Evolutionary conservation across 192 early-diverging fungal genomes (phyloP), one percentile per base, ranked within the genome.

Genomic region (Umbelopsis isabellina): DNA sequence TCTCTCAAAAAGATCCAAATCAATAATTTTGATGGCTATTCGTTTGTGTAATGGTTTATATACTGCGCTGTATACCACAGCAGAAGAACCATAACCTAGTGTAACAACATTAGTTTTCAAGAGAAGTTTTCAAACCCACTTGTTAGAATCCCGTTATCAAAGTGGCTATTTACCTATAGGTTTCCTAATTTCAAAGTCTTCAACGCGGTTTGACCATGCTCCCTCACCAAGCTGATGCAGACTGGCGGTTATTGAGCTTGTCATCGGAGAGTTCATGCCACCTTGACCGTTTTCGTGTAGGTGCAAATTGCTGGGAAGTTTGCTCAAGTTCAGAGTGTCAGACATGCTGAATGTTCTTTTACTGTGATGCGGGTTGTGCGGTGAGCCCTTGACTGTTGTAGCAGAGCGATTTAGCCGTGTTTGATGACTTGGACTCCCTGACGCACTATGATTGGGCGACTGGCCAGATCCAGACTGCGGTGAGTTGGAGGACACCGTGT

Each of bases 1-100:
- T 23, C 94, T 79, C 73, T 94, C 93, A 88, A 95, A 95, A 80
- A 89, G 85, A 76, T 95, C 94, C 65, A 95, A 80, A 67, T 95
- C 93, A 71, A 95, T 93, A 66, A 94, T 87, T 74, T 95, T 95
- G 61, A 94, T 86, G 18, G 90, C 91, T 15, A 94, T 90, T n/a
- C 83, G 72, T 75, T 83, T 89, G 65, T 85, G 84, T 12, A 83
- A 64, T 5, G 93, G 92, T 66, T 87, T 86, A 74, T 93, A 94
- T 65, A 81, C 81, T 20, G 93, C 94, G 51, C 83, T 84, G 72
- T 94, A 94, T 0, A 95, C 94, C 10, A 90, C 80, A 3, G 94
- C 94, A 9, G 94, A 95, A 0, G 92, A 93, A 13, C 94, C 94
- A 79, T 93, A 93, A 16, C 93, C 93, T 91, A 70, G 15, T 9